Base-by-base conservation (phyloP, 2,329 filamentous ascomycete species). In the Alternaria triticimaculans region DNA sequence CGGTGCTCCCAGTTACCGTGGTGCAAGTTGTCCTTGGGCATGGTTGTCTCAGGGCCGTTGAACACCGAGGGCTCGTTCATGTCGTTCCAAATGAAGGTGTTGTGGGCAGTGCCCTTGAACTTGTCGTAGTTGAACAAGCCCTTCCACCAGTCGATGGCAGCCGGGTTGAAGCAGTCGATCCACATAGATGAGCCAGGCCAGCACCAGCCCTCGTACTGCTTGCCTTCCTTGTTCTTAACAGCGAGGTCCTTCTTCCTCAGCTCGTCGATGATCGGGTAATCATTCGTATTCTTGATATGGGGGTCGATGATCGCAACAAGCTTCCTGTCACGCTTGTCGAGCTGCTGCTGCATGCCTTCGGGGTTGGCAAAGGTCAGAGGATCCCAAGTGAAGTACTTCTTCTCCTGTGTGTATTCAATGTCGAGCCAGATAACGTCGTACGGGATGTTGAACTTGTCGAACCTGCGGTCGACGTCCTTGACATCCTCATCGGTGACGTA, bases 61-160 rank as follows among this genome's bases (percentile, higher is more conserved):
- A 99, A 99, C 2, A 99, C 96, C 0, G 96, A 98, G 0, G 96
- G 96, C 83, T 99, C 96, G 78, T 97, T 98, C 96, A 99, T 99
- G 80, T 99, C 96, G 80, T 99, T 99, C 96, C 96, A 99, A 73
- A 99, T 89, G 81, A 93, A 97, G 0, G 93, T 90, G 80, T 98
- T 99, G 68, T 90, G 86, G 72, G 90, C 87, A 1, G 93, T 93
- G 51, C 94, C 94, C 80, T 93, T 92, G 86, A 97, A 99, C 44
- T 83, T 87, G 77, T 93, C 89, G 70, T 96, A 98, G 74, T 92
- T 90, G 86, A 97, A 98, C 11, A 98, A 87, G 3, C 86, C 83
- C 71, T 89, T 91, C 95, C 96, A 99, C 96, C 96, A 99, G 65
- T 92, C 88, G 58, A 92, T 88, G 7, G 94, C 92, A 58, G 91